phyloP scores from a whole-genome alignment of 345 rosid genomes.

The Viola odorata region DNA sequence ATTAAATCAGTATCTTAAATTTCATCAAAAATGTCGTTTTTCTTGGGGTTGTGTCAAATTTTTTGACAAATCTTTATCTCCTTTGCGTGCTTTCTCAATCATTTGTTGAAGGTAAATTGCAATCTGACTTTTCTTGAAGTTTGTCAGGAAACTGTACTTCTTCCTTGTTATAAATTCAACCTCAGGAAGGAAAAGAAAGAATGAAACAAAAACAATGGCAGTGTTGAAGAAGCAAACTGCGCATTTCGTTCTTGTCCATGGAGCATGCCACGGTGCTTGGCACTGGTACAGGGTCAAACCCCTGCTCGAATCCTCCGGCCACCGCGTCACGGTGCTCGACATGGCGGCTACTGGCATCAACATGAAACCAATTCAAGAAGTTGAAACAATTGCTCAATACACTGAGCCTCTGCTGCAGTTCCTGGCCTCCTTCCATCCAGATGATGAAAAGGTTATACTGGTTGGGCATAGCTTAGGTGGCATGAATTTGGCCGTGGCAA shows the following conservation, averaged over 20 bases:
- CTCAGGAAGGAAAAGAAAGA: not conserved
- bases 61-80: not conserved
- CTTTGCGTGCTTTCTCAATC: not conserved
- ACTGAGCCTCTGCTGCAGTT: slow-evolving; percentile 21
- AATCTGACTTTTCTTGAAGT: not conserved
- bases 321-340: slow-evolving; percentile 25
- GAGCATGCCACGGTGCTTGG: slow-evolving; percentile 35
- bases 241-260: slow-evolving; percentile 30
- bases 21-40: too few species aligned
- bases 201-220: not conserved
- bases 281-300: slow-evolving; percentile 26
- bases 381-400: slow-evolving; percentile 10
- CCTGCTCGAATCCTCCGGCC: slow-evolving; percentile 21
- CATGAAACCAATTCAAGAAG: slow-evolving; percentile 19
- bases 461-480: slow-evolving; percentile 41
- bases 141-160: not conserved
- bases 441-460: slow-evolving; percentile 27
- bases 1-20: too few species aligned
- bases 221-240: not conserved
- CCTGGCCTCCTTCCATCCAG: slow-evolving; percentile 17
- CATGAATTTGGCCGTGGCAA: slow-evolving; percentile 23
- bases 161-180: not conserved
- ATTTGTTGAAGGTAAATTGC: too few species aligned
- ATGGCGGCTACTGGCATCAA: slow-evolving; percentile 25
- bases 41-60: not conserved